Evolutionary conservation across 495 filamentous ascomycete species (phyloP), one percentile per base, ranked within the genome.

Genomic region (Lophiotrema nucula): DNA sequence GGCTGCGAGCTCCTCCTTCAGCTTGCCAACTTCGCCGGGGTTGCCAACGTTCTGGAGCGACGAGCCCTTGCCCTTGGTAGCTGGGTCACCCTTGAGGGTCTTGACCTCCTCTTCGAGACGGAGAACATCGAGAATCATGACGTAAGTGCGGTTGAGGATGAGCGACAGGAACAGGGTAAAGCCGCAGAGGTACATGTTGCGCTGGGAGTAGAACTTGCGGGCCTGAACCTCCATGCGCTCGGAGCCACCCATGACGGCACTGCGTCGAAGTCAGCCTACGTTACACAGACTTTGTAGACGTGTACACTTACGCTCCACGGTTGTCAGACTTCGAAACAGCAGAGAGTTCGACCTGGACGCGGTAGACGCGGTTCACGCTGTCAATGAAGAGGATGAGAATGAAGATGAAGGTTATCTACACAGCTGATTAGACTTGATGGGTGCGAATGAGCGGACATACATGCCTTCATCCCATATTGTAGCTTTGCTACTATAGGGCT

Each of bases 111-210:
- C 89, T 76, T 98, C 92, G 23, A 98, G 88, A 58, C 89, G 89
- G 56, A 98, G 84, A 10, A 88, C 82, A 61, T 98, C 93, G 47
- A 97, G 82, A 69, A 97, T 97, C 89, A 97, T 91, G 68, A 83
- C 86, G 79, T 97, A 97, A 66, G 95, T 97, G 69, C 95, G 92
- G 83, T 98, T 97, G 69, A 98, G 90, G 75, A 98, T 97, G 41
- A 98, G 79, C 33, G 92, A 97, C 53, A 98, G 85, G 85, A 98
- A 98, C 56, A 97, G 87, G 0, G 93, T 98, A 80, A 98, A 98
- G 66, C 93, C 93, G 76, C 95, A 97, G 53, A 98, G 90, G 78
- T 98, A 98, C 95, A 98, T 97, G 83, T 98, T 98, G 70, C 93
- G 92, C 77, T 98, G 92, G 56, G 92, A 95, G 83, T 98, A 98